phyloP scores from a whole-genome alignment of 495 filamentous ascomycete species.

The Aspergillus bridgeri region DNA sequence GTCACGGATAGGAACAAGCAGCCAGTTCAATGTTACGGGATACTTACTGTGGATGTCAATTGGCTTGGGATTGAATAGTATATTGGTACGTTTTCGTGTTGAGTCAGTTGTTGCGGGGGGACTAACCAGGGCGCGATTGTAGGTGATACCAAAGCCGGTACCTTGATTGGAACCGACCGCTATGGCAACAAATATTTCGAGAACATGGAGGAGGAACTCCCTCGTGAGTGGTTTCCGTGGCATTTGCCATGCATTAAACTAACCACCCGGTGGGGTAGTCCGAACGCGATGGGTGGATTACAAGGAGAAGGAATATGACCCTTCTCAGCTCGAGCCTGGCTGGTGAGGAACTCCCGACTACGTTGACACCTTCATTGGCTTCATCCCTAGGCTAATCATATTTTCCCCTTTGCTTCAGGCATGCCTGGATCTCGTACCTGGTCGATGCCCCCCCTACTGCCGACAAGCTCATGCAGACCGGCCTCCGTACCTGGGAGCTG shows the following conservation, averaged over 20 bases:
- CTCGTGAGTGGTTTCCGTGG: constrained; percentile 55
- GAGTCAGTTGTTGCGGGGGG: neutral
- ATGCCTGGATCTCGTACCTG: constrained; percentile 93
- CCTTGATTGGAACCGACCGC: constrained; percentile 77
- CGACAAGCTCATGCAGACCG: constrained; percentile 67
- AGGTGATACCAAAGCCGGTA: constrained; percentile 97
- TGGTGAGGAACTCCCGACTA: constrained; percentile 53
- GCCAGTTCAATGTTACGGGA: constrained; percentile 2
- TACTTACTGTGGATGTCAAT: constrained; percentile 21
- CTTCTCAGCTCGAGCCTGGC: constrained; percentile 92
- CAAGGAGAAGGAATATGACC: constrained; percentile 79
- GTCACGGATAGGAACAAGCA: constrained; percentile 9
- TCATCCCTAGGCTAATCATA: neutral
- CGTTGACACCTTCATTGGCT: neutral
- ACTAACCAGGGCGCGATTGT: constrained; percentile 34
- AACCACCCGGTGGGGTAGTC: constrained; percentile 55
- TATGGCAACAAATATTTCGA: constrained; percentile 98
- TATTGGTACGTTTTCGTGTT: constrained; percentile 53
- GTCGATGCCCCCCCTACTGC: constrained; percentile 79
- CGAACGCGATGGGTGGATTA: constrained; percentile 98
- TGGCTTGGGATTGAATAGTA: constrained; percentile 45
- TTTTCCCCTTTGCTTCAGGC: constrained; percentile 50
- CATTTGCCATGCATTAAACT: neutral
- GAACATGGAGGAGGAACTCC: constrained; percentile 87
- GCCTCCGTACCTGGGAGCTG: constrained; percentile 69